phyloP scores from a whole-genome alignment of 345 rosid species.

The Ricinus communis region DNA sequence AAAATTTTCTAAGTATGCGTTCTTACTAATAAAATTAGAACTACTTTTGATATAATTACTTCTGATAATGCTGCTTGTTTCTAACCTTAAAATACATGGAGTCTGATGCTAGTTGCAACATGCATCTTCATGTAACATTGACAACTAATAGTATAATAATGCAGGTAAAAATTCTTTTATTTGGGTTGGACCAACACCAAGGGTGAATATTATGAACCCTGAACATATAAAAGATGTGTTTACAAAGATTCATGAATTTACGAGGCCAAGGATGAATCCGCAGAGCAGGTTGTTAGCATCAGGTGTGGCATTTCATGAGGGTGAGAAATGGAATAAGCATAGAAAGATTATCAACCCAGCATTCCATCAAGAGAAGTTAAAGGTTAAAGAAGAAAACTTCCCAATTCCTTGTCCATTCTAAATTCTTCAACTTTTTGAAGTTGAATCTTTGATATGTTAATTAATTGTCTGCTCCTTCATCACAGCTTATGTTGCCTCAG shows the following conservation, averaged over 20 bases:
- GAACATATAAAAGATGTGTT: slow-evolving; percentile 7
- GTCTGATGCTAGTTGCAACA: no score
- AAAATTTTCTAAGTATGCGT: no score
- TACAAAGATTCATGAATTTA: slow-evolving; percentile 20
- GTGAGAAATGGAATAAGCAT: slow-evolving; percentile 48
- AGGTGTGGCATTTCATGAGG: slow-evolving; percentile 38
- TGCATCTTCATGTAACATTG: background rate
- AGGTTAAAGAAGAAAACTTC: slow-evolving; percentile 25
- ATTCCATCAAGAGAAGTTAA: slow-evolving; percentile 48
- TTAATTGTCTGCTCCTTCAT: background rate
- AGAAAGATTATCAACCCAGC: slow-evolving; percentile 56
- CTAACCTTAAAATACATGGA: no score
- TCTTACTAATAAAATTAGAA: no score
- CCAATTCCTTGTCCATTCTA: background rate
- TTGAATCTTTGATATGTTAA: background rate
- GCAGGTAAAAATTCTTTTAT: slow-evolving; percentile 4
- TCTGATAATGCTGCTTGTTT: no score
- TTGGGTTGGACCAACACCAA: slow-evolving; percentile 5
- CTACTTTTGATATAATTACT: no score
- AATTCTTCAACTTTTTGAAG: background rate
- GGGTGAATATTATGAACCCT: slow-evolving; percentile 4
- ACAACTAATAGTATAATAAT: background rate
- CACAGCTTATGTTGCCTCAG: slow-evolving; percentile 36
- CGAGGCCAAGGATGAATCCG: slow-evolving; percentile 32
- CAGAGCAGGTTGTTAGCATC: slow-evolving; percentile 23